A percentile compares a stretch with the other conserved stretches of the same genome.
phyloP scores from a whole-genome alignment of 495 filamentous ascomycete genomes.

The Articulospora tetracladia region DNA sequence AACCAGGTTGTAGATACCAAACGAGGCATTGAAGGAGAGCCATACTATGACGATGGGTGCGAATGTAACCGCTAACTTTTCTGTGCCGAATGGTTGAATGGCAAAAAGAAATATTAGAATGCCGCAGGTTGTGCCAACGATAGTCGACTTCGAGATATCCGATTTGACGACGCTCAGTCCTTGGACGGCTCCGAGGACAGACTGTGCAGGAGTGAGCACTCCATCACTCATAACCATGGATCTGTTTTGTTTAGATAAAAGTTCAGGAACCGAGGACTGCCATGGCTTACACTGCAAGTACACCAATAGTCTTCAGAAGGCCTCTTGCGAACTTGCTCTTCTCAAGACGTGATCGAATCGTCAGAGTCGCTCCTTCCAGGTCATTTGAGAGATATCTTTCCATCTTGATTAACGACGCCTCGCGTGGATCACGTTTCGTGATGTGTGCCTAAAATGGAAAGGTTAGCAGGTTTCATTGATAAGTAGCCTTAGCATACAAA shows the following conservation, averaged over 20 bases:
- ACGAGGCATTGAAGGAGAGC: conserved; percentile 61
- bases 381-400: conserved; percentile 54
- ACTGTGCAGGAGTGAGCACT: conserved; percentile 66
- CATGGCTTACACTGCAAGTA: conserved; percentile 52
- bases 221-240: conserved; percentile 63
- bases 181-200: conserved; percentile 66
- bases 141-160: conserved; percentile 43
- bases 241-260: not conserved
- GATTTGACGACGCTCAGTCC: conserved; percentile 50
- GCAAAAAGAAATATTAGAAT: conserved; percentile 65
- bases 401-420: conserved; percentile 40
- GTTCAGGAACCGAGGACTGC: not conserved
- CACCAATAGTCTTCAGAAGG: conserved; percentile 60
- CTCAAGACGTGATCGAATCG: conserved; percentile 54
- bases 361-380: conserved; percentile 42
- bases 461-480: not conserved
- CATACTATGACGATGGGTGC: conserved; percentile 71
- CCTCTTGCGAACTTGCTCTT: conserved; percentile 45
- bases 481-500: conserved; percentile 31
- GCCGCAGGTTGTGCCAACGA: conserved; percentile 64
- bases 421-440: conserved; percentile 22
- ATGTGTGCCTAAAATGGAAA: conserved; percentile 25
- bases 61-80: conserved; percentile 57
- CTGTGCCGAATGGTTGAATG: conserved; percentile 66
- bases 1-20: conserved; percentile 65